These are phyloP conservation scores for Straminergon stramineum DNA, from an alignment of 225 moss, liverwort and hornwort species.

Conservation along the genomic window DNA sequence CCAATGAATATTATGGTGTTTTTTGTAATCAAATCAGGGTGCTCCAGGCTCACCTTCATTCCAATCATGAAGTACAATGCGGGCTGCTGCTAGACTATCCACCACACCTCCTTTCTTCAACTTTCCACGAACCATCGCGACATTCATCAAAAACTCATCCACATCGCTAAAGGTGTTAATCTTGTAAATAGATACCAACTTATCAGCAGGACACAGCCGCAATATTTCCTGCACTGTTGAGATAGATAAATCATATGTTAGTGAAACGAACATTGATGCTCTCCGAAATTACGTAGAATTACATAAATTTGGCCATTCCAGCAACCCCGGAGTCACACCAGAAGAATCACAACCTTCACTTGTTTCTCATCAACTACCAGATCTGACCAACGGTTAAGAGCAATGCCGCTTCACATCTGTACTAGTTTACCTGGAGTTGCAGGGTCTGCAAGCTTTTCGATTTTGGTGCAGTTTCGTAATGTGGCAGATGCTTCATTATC, in stretches of 20 bases:
- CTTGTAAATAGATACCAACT: conserved; percentile 76
- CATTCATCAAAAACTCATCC: conserved; percentile 76
- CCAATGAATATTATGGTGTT: neutral
- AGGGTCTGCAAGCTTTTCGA: conserved; percentile 78
- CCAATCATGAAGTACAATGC: conserved; percentile 90
- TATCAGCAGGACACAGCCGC: conserved; percentile 73
- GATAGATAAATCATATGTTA: neutral
- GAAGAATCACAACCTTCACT: neutral
- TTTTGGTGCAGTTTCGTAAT: conserved; percentile 84
- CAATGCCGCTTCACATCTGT: neutral
- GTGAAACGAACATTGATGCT: neutral
- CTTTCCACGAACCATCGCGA: conserved; percentile 72
- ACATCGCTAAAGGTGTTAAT: conserved; percentile 55
- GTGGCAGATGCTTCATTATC: conserved; percentile 82
- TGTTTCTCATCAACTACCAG: neutral
- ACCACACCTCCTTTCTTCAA: conserved; percentile 83
- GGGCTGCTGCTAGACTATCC: conserved; percentile 70
- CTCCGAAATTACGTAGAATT: neutral
- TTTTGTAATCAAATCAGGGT: neutral
- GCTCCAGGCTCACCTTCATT: conserved; percentile 55
- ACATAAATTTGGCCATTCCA: neutral
- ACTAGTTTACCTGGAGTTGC: conserved; percentile 59
- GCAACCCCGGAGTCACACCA: neutral
- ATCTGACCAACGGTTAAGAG: neutral
- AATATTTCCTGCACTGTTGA: conserved; percentile 75